Conservation (phyloP, 1,284 basidiomycete genomes). For the Malassezia slooffiae region DNA sequence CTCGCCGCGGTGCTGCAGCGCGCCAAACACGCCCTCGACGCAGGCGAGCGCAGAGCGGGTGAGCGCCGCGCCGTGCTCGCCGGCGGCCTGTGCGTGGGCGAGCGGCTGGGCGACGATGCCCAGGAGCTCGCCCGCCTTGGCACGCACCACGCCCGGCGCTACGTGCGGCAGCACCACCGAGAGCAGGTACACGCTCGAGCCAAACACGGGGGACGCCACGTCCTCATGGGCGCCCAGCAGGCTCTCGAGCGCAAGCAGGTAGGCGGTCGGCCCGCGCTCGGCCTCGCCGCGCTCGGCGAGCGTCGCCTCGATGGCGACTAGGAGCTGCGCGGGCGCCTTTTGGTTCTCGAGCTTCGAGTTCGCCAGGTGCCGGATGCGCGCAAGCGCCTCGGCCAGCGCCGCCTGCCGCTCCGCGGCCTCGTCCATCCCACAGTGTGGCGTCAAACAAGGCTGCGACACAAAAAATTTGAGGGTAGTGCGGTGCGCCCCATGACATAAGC, state of each 20-base stretch:
- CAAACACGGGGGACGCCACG: conserved; percentile 15
- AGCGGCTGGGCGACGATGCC: conserved; percentile 29
- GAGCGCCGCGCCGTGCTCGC: conserved; percentile 48
- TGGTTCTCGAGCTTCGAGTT: conserved; percentile 73
- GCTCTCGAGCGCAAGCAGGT: conserved; percentile 38
- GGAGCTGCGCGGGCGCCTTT: conserved; percentile 76
- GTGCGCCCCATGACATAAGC: too few species aligned
- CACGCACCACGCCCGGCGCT: conserved; percentile 28
- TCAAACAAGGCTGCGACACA: background rate
- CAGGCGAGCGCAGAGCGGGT: conserved; percentile 63
- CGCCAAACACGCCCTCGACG: conserved; percentile 58
- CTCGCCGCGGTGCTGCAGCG: conserved; percentile 55
- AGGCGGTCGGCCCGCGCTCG: conserved; percentile 49
- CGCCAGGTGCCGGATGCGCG: conserved; percentile 79
- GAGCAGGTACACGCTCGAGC: conserved; percentile 38
- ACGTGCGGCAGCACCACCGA: conserved; percentile 35
- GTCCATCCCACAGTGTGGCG: too few species aligned
- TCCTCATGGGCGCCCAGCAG: conserved; percentile 22
- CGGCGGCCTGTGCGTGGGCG: conserved; percentile 53
- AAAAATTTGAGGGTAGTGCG: conserved; percentile 4
- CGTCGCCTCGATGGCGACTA: conserved; percentile 78
- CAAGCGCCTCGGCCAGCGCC: conserved; percentile 19
- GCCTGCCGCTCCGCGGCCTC: conserved; percentile 6
- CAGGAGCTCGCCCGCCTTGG: conserved; percentile 27
- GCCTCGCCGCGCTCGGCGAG: conserved; percentile 64